Evolutionary conservation across 2,329 filamentous ascomycete genomes (phyloP).

Genomic region (Cladosporium sp.): DNA sequence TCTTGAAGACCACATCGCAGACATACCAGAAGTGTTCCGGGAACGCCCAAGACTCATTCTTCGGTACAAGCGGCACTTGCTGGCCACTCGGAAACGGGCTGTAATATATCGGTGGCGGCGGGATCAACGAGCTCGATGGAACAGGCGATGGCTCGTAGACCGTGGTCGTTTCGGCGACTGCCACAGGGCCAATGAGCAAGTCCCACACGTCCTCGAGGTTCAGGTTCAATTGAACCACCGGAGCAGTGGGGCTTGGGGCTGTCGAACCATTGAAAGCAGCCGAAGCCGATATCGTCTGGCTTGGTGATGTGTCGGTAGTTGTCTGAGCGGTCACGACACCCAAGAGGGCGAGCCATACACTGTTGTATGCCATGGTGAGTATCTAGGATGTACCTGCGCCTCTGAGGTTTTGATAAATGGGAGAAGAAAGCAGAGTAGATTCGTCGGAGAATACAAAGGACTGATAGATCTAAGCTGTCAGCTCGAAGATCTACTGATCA

Average conservation of each 20-base stretch:
- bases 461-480: not conserved
- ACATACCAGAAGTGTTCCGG: slow-evolving; percentile 33
- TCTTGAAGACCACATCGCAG: too few relatives aligned
- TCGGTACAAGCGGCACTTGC: slow-evolving; percentile 34
- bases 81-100: slow-evolving; percentile 38
- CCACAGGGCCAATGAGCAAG: slow-evolving; percentile 35
- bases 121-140: slow-evolving; percentile 56
- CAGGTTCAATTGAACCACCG: slow-evolving; percentile 24
- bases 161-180: slow-evolving; percentile 29
- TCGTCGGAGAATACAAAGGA: not conserved
- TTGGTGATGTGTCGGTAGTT: not conserved
- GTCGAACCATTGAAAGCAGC: slow-evolving; percentile 14
- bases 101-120: slow-evolving; percentile 55
- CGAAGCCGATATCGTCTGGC: not conserved
- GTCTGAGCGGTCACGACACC: slow-evolving; percentile 3
- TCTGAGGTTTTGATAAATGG: not conserved
- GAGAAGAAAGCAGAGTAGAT: not conserved
- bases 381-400: not conserved
- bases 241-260: not conserved
- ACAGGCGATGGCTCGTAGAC: slow-evolving; percentile 40
- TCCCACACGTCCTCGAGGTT: slow-evolving; percentile 38
- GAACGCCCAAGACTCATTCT: slow-evolving; percentile 38
- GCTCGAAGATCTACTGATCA: not conserved
- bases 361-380: not conserved
- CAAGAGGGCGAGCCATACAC: not conserved